Evolutionary conservation across 164 flowering plant genomes (phyloP), one percentile per base, ranked within the genome.

Genomic region (Magnolia changhungtana): DNA sequence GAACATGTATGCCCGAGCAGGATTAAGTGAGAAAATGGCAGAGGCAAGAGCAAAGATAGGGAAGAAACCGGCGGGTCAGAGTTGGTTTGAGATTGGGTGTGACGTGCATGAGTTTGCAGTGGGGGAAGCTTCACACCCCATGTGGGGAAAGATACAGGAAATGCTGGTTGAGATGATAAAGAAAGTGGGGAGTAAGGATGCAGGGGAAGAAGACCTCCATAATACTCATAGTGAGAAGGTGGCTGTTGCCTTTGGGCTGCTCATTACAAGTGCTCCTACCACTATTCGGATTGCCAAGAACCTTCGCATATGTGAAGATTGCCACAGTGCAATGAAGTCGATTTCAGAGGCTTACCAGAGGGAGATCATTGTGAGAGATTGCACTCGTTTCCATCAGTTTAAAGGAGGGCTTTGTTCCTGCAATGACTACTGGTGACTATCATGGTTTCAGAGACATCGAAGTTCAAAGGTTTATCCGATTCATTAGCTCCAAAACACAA

Each of bases 361-460:
- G 71, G 77, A 75, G 18, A 72, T 81, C 67, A 37, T 81, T 24
- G 72, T 78, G 52, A 78, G 80, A 49, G 81, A 81, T 27, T 76
- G 78, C 45, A 68, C 76, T 77, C 81, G 81, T 23, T 81, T 75
- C 71, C 80, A 81, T 45, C 81, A 63, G 27, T 81, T 81, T 63
- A 67, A 8, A 49, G 75, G 72, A 52, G 81, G 83, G 24, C 61
- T 2, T 49, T 81, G 80, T 76, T 72, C 83, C 69, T 81, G 83
- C 79, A 78, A 76, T 14, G 81, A 78, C 68, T 78, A 78, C 50
- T 81, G 80, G 81, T 81, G 78, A 68, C 50, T 14, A 37, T 18
- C 21, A 59, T 59, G 63, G 67, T 19, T 20, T 19, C 4, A 1
- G 10, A 55, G 11, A 55, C 61, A 11, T 11, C 16, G 10, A 55